Conservation (phyloP, 345 rosid genomes). For the Eutrema japonicum region DNA sequence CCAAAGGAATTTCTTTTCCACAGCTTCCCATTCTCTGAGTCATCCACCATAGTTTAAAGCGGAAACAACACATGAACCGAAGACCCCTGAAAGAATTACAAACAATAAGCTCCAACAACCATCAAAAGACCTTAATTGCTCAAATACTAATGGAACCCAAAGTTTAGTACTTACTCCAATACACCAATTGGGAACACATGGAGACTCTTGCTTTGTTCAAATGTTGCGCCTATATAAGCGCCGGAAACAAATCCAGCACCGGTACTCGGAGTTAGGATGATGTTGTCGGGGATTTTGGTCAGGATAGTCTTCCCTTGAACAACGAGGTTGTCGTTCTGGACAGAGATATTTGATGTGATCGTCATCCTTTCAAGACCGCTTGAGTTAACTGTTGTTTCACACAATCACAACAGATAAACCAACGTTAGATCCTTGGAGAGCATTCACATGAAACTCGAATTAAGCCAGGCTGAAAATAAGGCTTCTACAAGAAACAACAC, state of each 20-base stretch:
- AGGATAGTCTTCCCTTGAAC: slow-evolving; percentile 92
- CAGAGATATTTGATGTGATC: slow-evolving; percentile 70
- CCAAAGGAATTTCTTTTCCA: slow-evolving; percentile 93
- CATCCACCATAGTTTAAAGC: slow-evolving; percentile 99
- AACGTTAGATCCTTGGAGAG: slow-evolving; percentile 12
- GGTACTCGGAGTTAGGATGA: slow-evolving; percentile 70
- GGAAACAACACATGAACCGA: slow-evolving; percentile 84
- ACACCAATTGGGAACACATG: slow-evolving; percentile 92
- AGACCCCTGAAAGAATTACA: slow-evolving; percentile 62
- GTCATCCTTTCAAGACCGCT: slow-evolving; percentile 57
- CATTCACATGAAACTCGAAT: too few species aligned
- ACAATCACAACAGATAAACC: slow-evolving; percentile 12
- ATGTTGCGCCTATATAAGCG: slow-evolving; percentile 84
- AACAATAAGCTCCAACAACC: slow-evolving; percentile 21
- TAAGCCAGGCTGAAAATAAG: too few species aligned
- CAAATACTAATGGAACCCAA: background rate
- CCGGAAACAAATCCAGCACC: slow-evolving; percentile 72
- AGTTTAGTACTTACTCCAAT: slow-evolving; percentile 61
- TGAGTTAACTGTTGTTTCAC: slow-evolving; percentile 16
- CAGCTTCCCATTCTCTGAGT: slow-evolving; percentile 95
- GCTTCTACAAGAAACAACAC: background rate
- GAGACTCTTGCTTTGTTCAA: slow-evolving; percentile 78
- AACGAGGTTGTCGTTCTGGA: slow-evolving; percentile 80
- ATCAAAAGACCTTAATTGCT: background rate
- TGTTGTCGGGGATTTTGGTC: slow-evolving; percentile 84